These are phyloP conservation scores for Talaromyces sp. DNA, from an alignment of 2,329 filamentous ascomycete species.

Conservation along the genomic window DNA sequence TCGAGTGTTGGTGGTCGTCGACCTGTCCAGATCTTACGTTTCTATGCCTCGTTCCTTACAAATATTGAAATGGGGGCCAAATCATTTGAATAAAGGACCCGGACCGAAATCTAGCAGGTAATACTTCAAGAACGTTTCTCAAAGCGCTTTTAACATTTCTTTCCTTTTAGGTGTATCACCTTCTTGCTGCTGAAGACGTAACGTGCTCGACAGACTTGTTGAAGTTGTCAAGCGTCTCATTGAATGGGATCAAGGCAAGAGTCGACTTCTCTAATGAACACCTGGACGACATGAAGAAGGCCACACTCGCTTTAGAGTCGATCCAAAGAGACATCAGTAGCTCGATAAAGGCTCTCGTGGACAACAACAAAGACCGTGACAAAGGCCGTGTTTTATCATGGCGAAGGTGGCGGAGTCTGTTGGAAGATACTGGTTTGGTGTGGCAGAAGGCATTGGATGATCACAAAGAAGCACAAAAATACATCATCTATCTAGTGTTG, in stretches of 20 bases:
- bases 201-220: background rate
- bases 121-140: background rate
- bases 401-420: too few species aligned
- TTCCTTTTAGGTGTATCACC: background rate
- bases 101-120: background rate
- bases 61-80: background rate
- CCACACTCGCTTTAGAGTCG: background rate
- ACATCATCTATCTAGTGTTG: background rate
- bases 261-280: background rate
- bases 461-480: background rate
- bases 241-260: background rate
- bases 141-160: background rate
- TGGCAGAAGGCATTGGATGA: background rate
- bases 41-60: background rate
- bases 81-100: background rate
- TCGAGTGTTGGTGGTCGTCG: background rate
- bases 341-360: background rate
- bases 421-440: background rate
- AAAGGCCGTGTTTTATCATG: too few species aligned
- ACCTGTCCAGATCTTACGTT: background rate
- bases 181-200: background rate
- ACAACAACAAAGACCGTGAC: background rate
- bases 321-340: background rate
- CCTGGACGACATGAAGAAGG: background rate
- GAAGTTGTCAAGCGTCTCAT: background rate